These are phyloP conservation scores for Schizochytrium sp. DNA, from an alignment of 108 stramenopile species.

Conservation along the genomic window DNA sequence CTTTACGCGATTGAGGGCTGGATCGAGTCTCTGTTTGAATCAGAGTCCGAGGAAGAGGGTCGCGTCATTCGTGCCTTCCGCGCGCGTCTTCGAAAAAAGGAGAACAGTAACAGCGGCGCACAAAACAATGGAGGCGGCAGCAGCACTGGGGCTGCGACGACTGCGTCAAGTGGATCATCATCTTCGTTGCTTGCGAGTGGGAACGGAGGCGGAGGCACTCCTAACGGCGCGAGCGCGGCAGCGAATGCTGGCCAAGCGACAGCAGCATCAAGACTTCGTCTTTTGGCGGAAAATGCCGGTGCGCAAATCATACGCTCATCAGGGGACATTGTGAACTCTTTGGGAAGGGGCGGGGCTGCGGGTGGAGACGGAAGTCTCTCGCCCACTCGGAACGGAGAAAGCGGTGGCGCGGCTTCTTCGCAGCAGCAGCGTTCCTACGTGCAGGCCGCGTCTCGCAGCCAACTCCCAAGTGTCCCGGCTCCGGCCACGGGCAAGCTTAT, in stretches of 20 bases:
- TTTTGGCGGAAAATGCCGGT: background rate
- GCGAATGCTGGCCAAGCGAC: background rate
- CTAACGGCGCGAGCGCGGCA: background rate
- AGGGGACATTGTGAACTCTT: background rate
- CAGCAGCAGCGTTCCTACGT: no score
- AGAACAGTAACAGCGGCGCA: background rate
- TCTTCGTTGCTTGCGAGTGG: no score
- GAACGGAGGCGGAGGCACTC: background rate
- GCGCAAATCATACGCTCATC: background rate
- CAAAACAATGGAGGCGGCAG: background rate
- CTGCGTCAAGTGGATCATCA: no score
- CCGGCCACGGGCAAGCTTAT: background rate
- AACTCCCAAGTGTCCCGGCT: background rate
- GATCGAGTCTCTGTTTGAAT: constrained; percentile 16
- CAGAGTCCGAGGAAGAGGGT: background rate
- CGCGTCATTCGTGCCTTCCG: background rate
- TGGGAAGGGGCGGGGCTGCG: background rate
- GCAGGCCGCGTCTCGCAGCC: background rate
- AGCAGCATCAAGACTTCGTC: background rate
- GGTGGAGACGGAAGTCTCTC: background rate
- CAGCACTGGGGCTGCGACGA: no score
- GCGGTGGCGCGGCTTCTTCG: background rate
- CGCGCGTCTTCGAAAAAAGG: background rate
- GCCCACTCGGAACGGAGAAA: background rate
- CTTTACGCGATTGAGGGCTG: constrained; percentile 1